Evolutionary conservation across 768 basidiomycete species (phyloP).

Genomic region (Aureoboletus auriporus): DNA sequence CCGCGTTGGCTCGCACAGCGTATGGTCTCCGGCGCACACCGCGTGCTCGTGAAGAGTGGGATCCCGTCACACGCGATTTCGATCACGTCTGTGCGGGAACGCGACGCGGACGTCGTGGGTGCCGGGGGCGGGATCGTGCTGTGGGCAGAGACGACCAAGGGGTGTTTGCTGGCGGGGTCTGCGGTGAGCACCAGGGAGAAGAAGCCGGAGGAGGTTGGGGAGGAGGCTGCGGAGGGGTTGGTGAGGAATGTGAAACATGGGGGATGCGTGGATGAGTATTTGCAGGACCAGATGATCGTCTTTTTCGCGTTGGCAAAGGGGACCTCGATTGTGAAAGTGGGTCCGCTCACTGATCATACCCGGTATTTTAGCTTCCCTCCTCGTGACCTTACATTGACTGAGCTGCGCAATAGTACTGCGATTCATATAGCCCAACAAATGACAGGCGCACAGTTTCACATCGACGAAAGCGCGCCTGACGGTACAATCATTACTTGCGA

Average conservation of each 20-base stretch:
- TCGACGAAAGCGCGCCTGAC: slow-evolving; percentile 42
- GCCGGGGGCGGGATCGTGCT: slow-evolving; percentile 69
- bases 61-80: slow-evolving; percentile 15
- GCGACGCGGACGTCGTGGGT: slow-evolving; percentile 44
- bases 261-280: slow-evolving; percentile 67
- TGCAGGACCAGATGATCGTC: slow-evolving; percentile 76
- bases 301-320: slow-evolving; percentile 73
- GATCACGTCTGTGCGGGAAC: slow-evolving; percentile 46
- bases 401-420: slow-evolving; percentile 43
- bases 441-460: slow-evolving; percentile 59
- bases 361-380: slow-evolving; percentile 35
- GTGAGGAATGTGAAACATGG: slow-evolving; percentile 54
- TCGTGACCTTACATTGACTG: neutral
- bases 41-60: slow-evolving; percentile 39
- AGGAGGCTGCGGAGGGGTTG: slow-evolving; percentile 58
- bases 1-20: slow-evolving; percentile 49
- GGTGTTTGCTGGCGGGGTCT: slow-evolving; percentile 66
- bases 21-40: slow-evolving; percentile 53
- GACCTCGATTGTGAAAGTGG: slow-evolving; percentile 50
- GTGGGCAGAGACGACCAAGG: slow-evolving; percentile 69
- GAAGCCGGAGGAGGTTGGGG: slow-evolving; percentile 46
- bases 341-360: slow-evolving; percentile 66
- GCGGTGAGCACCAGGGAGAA: slow-evolving; percentile 55
- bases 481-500: slow-evolving; percentile 51
- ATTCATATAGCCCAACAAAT: slow-evolving; percentile 71